These are phyloP conservation scores for Trifolium fragiferum DNA, from an alignment of 306 rosid species.

Conservation along the genomic window DNA sequence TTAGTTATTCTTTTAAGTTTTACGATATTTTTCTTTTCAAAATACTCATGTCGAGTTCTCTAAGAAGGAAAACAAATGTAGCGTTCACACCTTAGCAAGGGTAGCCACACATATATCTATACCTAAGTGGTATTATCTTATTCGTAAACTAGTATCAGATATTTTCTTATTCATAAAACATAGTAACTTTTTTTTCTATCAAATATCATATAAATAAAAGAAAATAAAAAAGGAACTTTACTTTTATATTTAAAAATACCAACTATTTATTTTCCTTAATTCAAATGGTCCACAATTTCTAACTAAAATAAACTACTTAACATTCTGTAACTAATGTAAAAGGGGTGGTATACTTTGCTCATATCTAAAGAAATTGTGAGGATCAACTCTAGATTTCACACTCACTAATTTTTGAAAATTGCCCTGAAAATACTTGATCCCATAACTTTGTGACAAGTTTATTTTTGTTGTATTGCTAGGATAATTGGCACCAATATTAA, in stretches of 20 bases:
- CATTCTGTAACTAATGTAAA: not conserved
- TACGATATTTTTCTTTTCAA: not conserved
- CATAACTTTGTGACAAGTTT: slow-evolving; percentile 9
- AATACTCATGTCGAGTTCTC: not conserved
- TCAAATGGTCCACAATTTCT: not conserved
- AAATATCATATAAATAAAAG: no score
- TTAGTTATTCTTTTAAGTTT: not conserved
- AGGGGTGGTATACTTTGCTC: slow-evolving; percentile 52
- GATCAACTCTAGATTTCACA: slow-evolving; percentile 45
- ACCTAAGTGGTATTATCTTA: no score
- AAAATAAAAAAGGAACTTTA: not conserved
- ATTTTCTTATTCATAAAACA: no score
- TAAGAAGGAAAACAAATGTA: not conserved
- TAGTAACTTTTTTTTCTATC: no score
- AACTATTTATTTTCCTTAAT: no score
- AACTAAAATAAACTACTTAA: not conserved
- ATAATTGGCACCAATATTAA: slow-evolving; percentile 41
- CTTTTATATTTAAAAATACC: not conserved
- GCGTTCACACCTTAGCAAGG: not conserved
- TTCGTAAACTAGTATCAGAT: no score
- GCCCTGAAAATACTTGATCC: slow-evolving; percentile 37
- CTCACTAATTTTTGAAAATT: slow-evolving; percentile 41
- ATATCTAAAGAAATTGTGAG: slow-evolving; percentile 39
- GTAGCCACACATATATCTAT: not conserved
- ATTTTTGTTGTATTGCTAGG: slow-evolving; percentile 33